phyloP scores from a whole-genome alignment of 345 rosid genomes.

The Murraya koenigii region DNA sequence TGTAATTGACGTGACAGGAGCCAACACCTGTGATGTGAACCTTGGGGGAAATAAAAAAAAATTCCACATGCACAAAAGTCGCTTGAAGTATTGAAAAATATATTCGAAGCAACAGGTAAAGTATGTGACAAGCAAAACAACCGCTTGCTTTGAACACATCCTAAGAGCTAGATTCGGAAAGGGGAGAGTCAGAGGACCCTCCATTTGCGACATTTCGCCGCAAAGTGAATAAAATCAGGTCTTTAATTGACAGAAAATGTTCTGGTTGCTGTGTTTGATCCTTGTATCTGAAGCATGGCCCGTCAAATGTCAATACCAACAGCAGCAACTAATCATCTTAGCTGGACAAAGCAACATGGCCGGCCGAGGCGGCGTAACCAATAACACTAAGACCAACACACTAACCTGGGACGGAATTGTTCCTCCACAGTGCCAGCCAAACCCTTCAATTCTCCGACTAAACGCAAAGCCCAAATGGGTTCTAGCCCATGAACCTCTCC shows the following conservation, averaged over 20 bases:
- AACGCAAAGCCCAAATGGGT: conserved; percentile 57
- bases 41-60: background rate
- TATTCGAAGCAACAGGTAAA: background rate
- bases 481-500: conserved; percentile 69
- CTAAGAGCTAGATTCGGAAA: background rate
- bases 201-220: conserved; percentile 6
- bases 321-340: conserved; percentile 48
- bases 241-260: conserved; percentile 11
- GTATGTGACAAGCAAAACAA: conserved; percentile 27
- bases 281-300: conserved; percentile 18
- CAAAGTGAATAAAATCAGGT: conserved; percentile 1
- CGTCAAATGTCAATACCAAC: conserved; percentile 20
- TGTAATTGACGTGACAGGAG: background rate
- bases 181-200: conserved; percentile 5
- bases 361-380: conserved; percentile 74
- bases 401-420: conserved; percentile 66
- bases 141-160: conserved; percentile 7
- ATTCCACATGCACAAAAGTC: background rate
- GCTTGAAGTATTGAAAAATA: background rate
- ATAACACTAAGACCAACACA: conserved; percentile 32
- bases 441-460: conserved; percentile 50
- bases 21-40: background rate
- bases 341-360: conserved; percentile 98
- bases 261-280: conserved; percentile 17
- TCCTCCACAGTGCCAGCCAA: conserved; percentile 57